Evolutionary conservation across 768 basidiomycete species (phyloP).

Genomic region (Zangia roseola): DNA sequence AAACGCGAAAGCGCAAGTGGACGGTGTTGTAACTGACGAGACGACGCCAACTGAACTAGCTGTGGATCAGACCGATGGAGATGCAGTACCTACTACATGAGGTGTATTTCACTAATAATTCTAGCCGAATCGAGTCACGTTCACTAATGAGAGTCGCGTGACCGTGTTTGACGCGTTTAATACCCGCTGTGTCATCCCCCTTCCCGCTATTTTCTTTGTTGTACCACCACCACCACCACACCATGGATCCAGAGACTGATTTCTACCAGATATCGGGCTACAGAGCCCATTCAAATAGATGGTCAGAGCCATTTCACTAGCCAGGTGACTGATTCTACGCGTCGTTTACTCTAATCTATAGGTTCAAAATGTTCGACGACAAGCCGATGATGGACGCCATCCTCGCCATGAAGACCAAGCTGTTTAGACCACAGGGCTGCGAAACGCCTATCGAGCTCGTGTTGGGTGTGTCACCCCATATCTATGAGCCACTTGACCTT

Average conservation of each 20-base stretch:
- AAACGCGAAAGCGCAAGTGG: conserved; percentile 31
- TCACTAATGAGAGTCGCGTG: neutral
- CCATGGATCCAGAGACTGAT: conserved; percentile 13
- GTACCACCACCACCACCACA: neutral
- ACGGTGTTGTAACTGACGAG: conserved; percentile 4
- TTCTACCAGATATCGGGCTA: conserved; percentile 32
- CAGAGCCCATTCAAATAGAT: conserved; percentile 29
- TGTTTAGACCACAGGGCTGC: conserved; percentile 28
- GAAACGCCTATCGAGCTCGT: conserved; percentile 39
- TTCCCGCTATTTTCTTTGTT: neutral
- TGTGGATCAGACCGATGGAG: conserved; percentile 5
- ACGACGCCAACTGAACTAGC: neutral
- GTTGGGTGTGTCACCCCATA: conserved; percentile 34
- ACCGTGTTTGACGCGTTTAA: neutral
- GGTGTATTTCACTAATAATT: too few relatives aligned
- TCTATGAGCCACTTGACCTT: neutral
- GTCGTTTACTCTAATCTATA: neutral
- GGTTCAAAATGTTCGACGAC: conserved; percentile 36
- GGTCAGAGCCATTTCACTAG: conserved; percentile 7
- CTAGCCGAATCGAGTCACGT: too few relatives aligned
- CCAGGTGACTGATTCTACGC: neutral
- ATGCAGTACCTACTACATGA: too few relatives aligned
- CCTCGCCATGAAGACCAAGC: conserved; percentile 25
- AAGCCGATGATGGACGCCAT: conserved; percentile 34
- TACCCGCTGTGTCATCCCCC: neutral